These are phyloP conservation scores for Trypanosoma rangeli DNA, from an alignment of 208 protist species.

Conservation along the genomic window DNA sequence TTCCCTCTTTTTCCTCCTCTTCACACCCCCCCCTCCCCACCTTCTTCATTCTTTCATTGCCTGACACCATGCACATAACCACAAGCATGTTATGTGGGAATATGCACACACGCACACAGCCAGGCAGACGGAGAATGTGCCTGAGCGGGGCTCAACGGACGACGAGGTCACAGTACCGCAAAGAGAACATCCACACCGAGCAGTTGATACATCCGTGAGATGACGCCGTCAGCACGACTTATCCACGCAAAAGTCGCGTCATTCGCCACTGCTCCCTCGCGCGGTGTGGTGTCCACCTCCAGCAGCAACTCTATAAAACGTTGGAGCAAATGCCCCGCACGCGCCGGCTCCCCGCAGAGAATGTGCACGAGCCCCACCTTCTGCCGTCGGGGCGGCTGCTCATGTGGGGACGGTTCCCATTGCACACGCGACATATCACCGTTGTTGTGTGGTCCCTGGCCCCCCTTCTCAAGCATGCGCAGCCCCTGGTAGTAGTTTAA, in stretches of 20 bases:
- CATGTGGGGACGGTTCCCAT: background rate
- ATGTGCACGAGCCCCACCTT: conserved; percentile 51
- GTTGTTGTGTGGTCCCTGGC: background rate
- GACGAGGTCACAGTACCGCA: conserved; percentile 32
- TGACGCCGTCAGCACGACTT: conserved; percentile 51
- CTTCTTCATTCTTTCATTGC: conserved; percentile 3
- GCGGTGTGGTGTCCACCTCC: conserved; percentile 26
- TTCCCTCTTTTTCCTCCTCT: background rate
- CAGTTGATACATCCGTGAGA: conserved; percentile 48
- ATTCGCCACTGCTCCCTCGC: conserved; percentile 12
- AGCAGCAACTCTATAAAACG: conserved; percentile 56
- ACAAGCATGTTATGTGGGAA: no score
- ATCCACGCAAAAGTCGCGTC: conserved; percentile 41
- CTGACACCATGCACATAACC: no score
- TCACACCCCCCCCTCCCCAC: background rate
- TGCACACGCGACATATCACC: background rate
- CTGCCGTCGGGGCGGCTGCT: background rate
- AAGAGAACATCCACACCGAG: conserved; percentile 66
- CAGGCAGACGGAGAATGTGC: background rate
- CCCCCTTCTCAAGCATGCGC: conserved; percentile 1
- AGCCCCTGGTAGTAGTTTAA: conserved; percentile 54
- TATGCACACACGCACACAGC: no score
- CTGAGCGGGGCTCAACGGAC: background rate
- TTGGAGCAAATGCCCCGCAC: conserved; percentile 52
- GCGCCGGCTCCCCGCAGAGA: conserved; percentile 40